A percentile compares a stretch with the other conserved stretches of the same genome.
These are phyloP conservation scores for Ligustrum vulgare DNA, from an alignment of 257 asterid genomes.

Conservation along the genomic window DNA sequence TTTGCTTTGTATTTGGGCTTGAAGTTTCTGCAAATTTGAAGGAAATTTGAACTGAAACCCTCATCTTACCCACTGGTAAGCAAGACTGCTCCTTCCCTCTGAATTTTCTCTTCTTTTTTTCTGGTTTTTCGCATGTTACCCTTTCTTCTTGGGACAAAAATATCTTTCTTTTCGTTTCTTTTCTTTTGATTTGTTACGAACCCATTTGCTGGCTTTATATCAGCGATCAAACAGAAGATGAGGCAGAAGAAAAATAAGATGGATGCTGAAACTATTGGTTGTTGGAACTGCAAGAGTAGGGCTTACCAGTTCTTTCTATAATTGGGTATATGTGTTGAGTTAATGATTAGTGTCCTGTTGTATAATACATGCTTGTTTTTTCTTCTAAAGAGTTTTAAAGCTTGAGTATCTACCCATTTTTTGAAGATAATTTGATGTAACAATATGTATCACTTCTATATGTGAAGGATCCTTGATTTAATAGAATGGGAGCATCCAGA, in stretches of 20 bases:
- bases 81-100: too few species aligned
- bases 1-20: too few species aligned
- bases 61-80: too few species aligned
- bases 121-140: too few species aligned
- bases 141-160: not conserved
- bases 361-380: not conserved
- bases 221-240: constrained; percentile 74
- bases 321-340: constrained; percentile 59
- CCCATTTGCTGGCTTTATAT: constrained; percentile 35
- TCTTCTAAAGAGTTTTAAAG: constrained; percentile 15
- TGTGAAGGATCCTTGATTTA: constrained; percentile 92
- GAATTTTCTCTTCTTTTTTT: too few species aligned
- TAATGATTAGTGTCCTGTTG: constrained; percentile 13
- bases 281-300: constrained; percentile 74
- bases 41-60: too few species aligned
- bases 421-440: constrained; percentile 82
- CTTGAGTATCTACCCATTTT: constrained; percentile 28
- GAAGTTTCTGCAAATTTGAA: too few species aligned
- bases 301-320: constrained; percentile 87
- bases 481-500: constrained; percentile 98
- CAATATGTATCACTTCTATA: constrained; percentile 84
- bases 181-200: constrained; percentile 5
- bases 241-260: constrained; percentile 92
- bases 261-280: constrained; percentile 74
- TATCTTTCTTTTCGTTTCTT: not conserved